Conservation (phyloP, 2,329 filamentous ascomycete genomes). For the Aureobasidium sp. region DNA sequence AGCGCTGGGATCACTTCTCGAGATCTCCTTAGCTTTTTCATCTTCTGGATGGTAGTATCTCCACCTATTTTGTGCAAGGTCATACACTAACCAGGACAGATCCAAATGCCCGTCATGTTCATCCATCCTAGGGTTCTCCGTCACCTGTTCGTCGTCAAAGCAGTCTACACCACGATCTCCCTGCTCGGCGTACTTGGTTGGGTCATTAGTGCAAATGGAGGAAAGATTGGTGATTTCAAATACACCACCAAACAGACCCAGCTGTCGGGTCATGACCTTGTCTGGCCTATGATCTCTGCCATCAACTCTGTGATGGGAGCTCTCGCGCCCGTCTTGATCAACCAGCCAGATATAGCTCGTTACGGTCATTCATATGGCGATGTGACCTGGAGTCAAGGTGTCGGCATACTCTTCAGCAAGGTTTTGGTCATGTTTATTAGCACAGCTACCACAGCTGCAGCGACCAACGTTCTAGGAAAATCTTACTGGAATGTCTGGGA, state of each 20-base stretch:
- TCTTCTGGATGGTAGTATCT: neutral
- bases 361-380: neutral
- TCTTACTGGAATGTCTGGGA: constrained; percentile 1
- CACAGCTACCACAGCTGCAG: neutral
- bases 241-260: constrained; percentile 1
- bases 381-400: neutral
- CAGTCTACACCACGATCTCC: neutral
- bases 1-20: constrained; percentile 3
- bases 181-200: constrained; percentile 1
- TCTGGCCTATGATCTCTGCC: constrained; percentile 6
- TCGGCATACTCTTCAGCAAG: neutral
- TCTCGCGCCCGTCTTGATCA: neutral
- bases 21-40: neutral
- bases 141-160: neutral
- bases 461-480: neutral
- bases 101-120: constrained; percentile 2
- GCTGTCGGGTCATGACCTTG: neutral
- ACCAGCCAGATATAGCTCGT: constrained; percentile 1
- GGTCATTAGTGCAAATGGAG: neutral
- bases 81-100: neutral
- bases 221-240: neutral
- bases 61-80: neutral
- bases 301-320: constrained; percentile 5
- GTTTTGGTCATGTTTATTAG: neutral
- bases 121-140: neutral